These are phyloP conservation scores for Bacterosira constricta DNA, from an alignment of 108 stramenopile genomes.

Conservation along the genomic window DNA sequence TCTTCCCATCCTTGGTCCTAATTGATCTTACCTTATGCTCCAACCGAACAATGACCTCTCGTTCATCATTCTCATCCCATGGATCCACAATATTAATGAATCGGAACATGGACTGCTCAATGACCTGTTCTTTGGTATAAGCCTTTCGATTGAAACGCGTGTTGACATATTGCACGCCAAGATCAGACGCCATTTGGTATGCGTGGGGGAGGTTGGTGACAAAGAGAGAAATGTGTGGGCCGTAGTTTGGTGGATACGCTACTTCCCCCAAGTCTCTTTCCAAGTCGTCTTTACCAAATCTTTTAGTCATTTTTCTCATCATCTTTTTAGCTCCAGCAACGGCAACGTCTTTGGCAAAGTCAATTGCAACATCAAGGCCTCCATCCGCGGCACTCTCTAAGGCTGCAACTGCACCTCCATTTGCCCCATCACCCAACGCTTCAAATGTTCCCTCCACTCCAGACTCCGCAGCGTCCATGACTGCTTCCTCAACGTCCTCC, in stretches of 20 bases:
- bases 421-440: too few relatives aligned
- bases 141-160: slow-evolving; percentile 63
- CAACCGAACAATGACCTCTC: slow-evolving; percentile 46
- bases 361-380: too few relatives aligned
- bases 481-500: too few relatives aligned
- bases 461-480: too few relatives aligned
- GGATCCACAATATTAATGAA: slow-evolving; percentile 63
- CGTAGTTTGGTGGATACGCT: slow-evolving; percentile 55
- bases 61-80: slow-evolving; percentile 18
- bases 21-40: slow-evolving; percentile 68
- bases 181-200: slow-evolving; percentile 37
- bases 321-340: too few relatives aligned
- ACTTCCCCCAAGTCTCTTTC: too few relatives aligned
- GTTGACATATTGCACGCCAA: slow-evolving; percentile 57
- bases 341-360: too few relatives aligned
- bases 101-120: slow-evolving; percentile 73
- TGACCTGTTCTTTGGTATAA: slow-evolving; percentile 54
- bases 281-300: too few relatives aligned
- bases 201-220: slow-evolving; percentile 39
- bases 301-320: too few relatives aligned
- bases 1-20: slow-evolving; percentile 59
- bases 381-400: too few relatives aligned
- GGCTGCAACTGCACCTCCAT: too few relatives aligned
- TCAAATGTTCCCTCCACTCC: too few relatives aligned
- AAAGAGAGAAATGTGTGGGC: slow-evolving; percentile 70